Conservation (phyloP, 768 basidiomycete species). For the Pleurotus pulmonarius region DNA sequence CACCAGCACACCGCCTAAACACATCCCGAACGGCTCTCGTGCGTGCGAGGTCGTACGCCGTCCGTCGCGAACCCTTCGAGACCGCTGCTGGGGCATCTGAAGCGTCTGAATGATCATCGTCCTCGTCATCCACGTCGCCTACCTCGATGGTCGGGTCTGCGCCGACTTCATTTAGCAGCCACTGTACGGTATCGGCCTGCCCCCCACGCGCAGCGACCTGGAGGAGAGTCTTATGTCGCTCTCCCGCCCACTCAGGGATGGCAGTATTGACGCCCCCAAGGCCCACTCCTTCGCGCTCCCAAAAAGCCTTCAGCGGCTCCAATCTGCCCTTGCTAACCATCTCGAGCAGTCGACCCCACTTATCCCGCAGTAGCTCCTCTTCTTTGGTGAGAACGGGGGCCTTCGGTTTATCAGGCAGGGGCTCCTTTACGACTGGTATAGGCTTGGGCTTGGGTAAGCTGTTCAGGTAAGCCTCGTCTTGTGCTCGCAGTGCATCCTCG, state of each 20-base stretch:
- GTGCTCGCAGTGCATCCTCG: slow-evolving; percentile 75
- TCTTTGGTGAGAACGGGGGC: slow-evolving; percentile 69
- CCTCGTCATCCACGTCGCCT: slow-evolving; percentile 29
- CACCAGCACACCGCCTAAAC: slow-evolving; percentile 80
- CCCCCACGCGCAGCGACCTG: slow-evolving; percentile 72
- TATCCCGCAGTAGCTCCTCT: slow-evolving; percentile 75
- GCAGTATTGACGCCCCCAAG: slow-evolving; percentile 58
- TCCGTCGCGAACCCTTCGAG: slow-evolving; percentile 40
- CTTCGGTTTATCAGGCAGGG: slow-evolving; percentile 43
- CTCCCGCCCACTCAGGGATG: slow-evolving; percentile 71
- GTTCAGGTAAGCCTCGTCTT: slow-evolving; percentile 87
- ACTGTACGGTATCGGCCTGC: slow-evolving; percentile 72
- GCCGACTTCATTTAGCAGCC: slow-evolving; percentile 70
- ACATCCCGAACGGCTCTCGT: slow-evolving; percentile 73
- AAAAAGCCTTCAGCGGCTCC: slow-evolving; percentile 77
- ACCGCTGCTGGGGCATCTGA: slow-evolving; percentile 20
- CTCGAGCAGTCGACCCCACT: slow-evolving; percentile 81
- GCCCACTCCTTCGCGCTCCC: slow-evolving; percentile 63
- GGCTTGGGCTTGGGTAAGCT: slow-evolving; percentile 82
- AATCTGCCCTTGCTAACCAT: slow-evolving; percentile 86
- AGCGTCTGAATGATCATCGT: slow-evolving; percentile 25
- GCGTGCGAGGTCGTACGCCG: slow-evolving; percentile 85
- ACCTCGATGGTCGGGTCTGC: slow-evolving; percentile 81
- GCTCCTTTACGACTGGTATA: slow-evolving; percentile 32
- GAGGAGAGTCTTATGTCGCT: slow-evolving; percentile 62